phyloP scores from a whole-genome alignment of 148 eudicot species.

The Spergularia marina region DNA sequence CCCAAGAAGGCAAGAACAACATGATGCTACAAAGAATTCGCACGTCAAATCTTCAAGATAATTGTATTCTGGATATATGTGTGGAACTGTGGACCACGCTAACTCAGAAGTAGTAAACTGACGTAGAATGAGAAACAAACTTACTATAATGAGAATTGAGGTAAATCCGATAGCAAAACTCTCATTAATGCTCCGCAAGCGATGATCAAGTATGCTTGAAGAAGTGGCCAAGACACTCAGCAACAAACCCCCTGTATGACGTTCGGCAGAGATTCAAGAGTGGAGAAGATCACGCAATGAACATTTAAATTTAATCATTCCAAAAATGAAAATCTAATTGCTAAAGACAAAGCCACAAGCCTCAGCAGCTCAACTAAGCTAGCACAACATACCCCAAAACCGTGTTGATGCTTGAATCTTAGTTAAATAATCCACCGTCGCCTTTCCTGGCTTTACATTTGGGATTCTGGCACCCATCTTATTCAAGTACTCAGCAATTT shows the following conservation, averaged over 20 bases:
- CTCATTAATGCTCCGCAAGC: conserved; percentile 70
- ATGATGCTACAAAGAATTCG: too few species aligned
- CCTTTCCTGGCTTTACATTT: conserved; percentile 87
- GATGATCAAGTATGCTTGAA: conserved; percentile 79
- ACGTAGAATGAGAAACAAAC: conserved; percentile 27
- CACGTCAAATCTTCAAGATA: too few species aligned
- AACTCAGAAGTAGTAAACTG: neutral
- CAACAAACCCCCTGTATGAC: conserved; percentile 73
- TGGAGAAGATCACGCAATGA: neutral
- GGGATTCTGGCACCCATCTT: conserved; percentile 99
- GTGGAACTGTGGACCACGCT: neutral
- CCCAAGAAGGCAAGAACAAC: too few species aligned
- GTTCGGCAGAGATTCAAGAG: conserved; percentile 1
- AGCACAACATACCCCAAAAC: conserved; percentile 73
- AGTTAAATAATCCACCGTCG: conserved; percentile 78
- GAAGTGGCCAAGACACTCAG: conserved; percentile 82
- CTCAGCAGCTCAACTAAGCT: neutral
- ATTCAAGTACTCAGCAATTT: conserved; percentile 89
- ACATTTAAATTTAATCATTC: neutral
- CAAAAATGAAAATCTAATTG: neutral
- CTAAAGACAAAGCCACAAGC: conserved; percentile 12
- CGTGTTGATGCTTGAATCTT: conserved; percentile 98
- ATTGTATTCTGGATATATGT: neutral
- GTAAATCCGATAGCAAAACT: conserved; percentile 91
- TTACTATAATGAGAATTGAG: conserved; percentile 89